Base-by-base conservation (phyloP, 2,329 filamentous ascomycete species). In the Tolypocladium amazonense region DNA sequence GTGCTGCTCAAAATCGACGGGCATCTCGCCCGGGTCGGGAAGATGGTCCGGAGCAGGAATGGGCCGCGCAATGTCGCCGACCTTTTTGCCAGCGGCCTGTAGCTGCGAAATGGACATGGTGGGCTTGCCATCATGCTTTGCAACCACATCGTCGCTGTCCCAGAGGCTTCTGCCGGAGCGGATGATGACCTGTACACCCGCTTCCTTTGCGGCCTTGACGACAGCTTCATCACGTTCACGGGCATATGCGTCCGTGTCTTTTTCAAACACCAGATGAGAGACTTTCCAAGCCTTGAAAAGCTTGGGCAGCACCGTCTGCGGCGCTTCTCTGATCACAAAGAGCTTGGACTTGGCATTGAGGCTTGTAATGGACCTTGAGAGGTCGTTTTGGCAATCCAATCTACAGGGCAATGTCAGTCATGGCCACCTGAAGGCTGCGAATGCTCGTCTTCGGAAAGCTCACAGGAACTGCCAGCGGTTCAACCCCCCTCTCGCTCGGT, bases 241-340 rank as follows among this genome's bases (percentile, higher is more conserved):
- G 5, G 78, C 88, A 72, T 92, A 92, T 0, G 86, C 78, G 74
- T 92, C 89, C 0, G 88, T 90, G 66, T 92, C 89, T 67, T 87
- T 88, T 69, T 92, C 89, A 65, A 91, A 92, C 0, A 91, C 88
- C 6, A 92, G 73, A 72, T 92, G 88, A 0, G 88, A 89, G 33
- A 90, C 84, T 1, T 81, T 80, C 89, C 88, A 92, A 23, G 82
- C 80, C 65, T 84, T 83, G 77, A 90, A 88, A 1, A 92, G 75
- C 71, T 90, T 90, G 1, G 86, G 85, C 3, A 92, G 78, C 1
- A 91, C 71, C 0, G 85, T 89, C 67, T 88, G 86, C 0, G 88
- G 88, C 0, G 81, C 86, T 73, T 91, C 88, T 35, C 89, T 80
- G 20, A 92, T 76, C 30, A 92, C 80, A 62, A 89, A 85, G 1